A percentile compares a stretch with the other conserved stretches of the same genome.
Evolutionary conservation across 371 early-diverging fungal genomes (phyloP).

Genomic region (Mortierella sp.): DNA sequence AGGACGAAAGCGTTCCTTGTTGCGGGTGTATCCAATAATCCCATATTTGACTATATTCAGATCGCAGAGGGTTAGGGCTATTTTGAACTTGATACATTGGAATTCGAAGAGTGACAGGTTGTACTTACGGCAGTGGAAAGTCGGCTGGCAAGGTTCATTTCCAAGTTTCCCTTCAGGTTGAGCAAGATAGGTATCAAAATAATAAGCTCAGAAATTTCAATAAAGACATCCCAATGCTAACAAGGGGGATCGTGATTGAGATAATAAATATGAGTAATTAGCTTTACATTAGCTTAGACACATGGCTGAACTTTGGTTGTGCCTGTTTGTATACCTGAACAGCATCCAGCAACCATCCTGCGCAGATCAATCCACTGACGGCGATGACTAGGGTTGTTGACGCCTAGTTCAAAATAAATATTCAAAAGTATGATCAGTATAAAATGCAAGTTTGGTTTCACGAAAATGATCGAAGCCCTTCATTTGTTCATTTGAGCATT

Average conservation of each 20-base stretch:
- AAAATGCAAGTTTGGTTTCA: constrained; percentile 5
- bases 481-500: neutral
- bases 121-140: constrained; percentile 79
- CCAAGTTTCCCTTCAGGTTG: constrained; percentile 90
- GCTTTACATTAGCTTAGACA: neutral
- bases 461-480: neutral
- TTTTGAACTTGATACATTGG: neutral
- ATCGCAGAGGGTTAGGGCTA: neutral
- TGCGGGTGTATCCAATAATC: constrained; percentile 67
- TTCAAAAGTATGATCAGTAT: neutral
- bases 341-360: constrained; percentile 77
- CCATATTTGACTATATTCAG: constrained; percentile 70
- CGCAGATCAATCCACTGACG: constrained; percentile 77
- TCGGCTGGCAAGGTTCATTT: constrained; percentile 88
- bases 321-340: constrained; percentile 67
- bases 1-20: constrained; percentile 65
- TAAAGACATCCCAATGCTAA: constrained; percentile 78
- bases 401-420: constrained; percentile 60
- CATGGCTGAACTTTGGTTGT: neutral
- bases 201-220: constrained; percentile 78
- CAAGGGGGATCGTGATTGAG: neutral
- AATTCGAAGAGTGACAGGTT: neutral
- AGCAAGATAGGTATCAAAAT: constrained; percentile 87
- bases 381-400: constrained; percentile 80
- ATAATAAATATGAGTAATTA: neutral